Conservation (phyloP, 306 rosid species). For the Acacia crassicarpa region DNA sequence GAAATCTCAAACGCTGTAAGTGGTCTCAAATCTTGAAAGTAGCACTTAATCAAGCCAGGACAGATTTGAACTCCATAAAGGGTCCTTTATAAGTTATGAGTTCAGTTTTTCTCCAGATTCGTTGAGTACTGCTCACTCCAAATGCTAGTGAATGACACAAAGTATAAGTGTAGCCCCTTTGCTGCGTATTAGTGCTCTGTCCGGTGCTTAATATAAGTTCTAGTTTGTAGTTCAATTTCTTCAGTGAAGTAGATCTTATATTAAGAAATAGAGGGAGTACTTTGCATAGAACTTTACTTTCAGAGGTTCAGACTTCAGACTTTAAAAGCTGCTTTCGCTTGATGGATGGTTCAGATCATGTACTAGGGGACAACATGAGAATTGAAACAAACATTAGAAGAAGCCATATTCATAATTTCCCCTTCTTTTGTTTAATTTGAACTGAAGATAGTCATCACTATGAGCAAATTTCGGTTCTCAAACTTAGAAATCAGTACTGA, state of each 20-base stretch:
- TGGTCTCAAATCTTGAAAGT: neutral
- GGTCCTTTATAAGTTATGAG: no score
- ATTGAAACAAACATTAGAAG: neutral
- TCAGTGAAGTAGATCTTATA: no score
- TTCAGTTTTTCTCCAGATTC: no score
- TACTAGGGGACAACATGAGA: neutral
- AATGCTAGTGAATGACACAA: no score
- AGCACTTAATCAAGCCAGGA: neutral
- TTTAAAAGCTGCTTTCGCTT: neutral
- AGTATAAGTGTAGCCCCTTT: no score
- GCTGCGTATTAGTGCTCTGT: no score
- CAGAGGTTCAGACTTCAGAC: neutral
- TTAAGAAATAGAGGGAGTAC: neutral
- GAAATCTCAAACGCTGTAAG: slow-evolving; percentile 47
- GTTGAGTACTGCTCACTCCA: no score
- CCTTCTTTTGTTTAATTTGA: no score
- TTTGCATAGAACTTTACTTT: neutral
- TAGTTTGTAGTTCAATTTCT: no score
- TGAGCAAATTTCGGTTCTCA: neutral
- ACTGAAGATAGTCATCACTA: neutral
- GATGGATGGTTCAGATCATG: neutral
- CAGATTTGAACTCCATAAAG: no score
- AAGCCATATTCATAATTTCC: neutral
- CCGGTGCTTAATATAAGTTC: no score
- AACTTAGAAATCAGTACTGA: neutral